Conservation (phyloP, 768 basidiomycete species). For the Trametopsis cervina region DNA sequence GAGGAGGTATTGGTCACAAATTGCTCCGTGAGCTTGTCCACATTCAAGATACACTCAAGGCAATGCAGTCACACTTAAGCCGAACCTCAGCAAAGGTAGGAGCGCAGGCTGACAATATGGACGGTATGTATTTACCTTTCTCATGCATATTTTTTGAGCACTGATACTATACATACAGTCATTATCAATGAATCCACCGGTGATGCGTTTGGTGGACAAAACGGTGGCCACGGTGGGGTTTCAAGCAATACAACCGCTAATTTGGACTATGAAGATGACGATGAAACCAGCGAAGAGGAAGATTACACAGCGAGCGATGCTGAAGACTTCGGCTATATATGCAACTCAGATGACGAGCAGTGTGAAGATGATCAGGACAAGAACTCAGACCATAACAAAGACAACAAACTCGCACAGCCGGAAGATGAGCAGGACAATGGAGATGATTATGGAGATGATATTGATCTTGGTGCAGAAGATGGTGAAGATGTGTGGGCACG, state of each 20-base stretch:
- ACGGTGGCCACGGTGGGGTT: background rate
- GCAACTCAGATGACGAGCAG: no score
- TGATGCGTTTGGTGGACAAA: background rate
- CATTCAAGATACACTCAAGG: background rate
- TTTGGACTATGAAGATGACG: background rate
- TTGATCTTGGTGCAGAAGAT: no score
- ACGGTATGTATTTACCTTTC: background rate
- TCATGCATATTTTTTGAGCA: background rate
- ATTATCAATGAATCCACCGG: background rate
- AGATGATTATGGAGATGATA: no score
- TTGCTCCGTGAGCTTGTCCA: background rate
- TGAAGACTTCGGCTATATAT: no score
- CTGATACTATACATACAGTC: background rate
- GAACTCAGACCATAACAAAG: no score
- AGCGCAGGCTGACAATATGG: background rate
- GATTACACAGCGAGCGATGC: no score
- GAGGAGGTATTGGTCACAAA: conserved; percentile 2
- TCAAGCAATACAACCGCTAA: background rate
- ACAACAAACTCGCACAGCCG: no score
- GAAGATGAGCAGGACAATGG: no score
- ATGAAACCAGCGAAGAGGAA: background rate
- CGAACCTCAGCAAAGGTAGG: background rate
- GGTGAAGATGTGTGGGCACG: no score
- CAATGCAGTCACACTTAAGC: background rate
- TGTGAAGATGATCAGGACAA: no score